phyloP scores from a whole-genome alignment of 2,329 filamentous ascomycete species.

The Neofusicoccum sp. region DNA sequence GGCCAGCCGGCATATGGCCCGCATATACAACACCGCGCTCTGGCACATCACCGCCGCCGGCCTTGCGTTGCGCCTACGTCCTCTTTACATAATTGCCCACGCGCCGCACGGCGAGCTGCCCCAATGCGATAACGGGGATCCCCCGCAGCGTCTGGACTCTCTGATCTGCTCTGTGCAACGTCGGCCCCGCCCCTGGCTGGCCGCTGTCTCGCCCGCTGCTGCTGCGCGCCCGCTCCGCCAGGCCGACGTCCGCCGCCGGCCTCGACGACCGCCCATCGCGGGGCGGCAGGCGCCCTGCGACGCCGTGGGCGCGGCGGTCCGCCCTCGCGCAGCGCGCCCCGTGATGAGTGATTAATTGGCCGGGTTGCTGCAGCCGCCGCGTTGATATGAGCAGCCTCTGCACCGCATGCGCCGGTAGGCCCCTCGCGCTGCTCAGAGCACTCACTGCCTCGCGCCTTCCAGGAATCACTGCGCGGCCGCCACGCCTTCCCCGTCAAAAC shows the following conservation, averaged over 20 bases:
- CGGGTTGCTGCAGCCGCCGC: slow-evolving; percentile 13
- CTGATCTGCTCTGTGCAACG: slow-evolving; percentile 3
- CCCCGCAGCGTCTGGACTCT: slow-evolving; percentile 7
- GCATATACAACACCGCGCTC: slow-evolving; percentile 10
- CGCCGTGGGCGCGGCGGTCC: background rate
- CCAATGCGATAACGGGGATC: slow-evolving; percentile 7
- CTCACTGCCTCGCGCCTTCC: slow-evolving; percentile 18
- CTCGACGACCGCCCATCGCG: background rate
- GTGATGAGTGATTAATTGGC: slow-evolving; percentile 16
- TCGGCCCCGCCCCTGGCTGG: background rate
- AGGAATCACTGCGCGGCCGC: background rate
- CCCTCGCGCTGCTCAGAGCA: background rate
- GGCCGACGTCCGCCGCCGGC: slow-evolving; percentile 3
- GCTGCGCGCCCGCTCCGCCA: background rate
- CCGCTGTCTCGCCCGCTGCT: background rate
- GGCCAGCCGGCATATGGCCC: slow-evolving; percentile 6
- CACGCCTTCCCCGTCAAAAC: slow-evolving; percentile 4
- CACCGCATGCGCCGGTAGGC: slow-evolving; percentile 6
- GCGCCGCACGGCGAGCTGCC: background rate
- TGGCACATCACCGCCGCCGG: background rate
- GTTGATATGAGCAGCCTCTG: slow-evolving; percentile 15
- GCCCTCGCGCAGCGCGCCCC: background rate
- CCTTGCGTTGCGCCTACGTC: background rate
- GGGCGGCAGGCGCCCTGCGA: background rate
- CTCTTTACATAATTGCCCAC: slow-evolving; percentile 11